Conservation (phyloP, 106 monocot genomes). For the Platanthera zijinensis region DNA sequence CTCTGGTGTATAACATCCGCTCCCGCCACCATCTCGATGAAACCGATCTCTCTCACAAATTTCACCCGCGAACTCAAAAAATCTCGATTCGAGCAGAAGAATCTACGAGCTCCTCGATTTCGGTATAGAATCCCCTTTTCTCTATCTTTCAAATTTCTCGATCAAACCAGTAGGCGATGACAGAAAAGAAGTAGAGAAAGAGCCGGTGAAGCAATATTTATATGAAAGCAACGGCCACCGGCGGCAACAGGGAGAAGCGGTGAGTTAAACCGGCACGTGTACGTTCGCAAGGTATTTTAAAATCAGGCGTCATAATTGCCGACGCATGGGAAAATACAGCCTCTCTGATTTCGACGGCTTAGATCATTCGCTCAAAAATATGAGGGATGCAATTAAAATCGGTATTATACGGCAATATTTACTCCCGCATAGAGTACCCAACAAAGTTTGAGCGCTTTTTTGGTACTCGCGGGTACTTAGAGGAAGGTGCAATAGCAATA, state of each 20-base stretch:
- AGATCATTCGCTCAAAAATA: too few relatives aligned
- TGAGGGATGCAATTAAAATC: too few relatives aligned
- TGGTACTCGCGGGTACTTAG: too few relatives aligned
- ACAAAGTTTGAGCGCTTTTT: too few relatives aligned
- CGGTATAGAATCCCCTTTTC: not conserved
- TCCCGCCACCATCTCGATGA: conserved; percentile 48
- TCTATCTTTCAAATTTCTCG: not conserved
- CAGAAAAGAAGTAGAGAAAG: not conserved
- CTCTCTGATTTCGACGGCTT: too few relatives aligned
- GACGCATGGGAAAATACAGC: not conserved
- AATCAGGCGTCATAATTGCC: not conserved
- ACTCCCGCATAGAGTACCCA: too few relatives aligned
- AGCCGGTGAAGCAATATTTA: not conserved
- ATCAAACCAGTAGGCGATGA: not conserved
- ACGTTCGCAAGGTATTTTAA: not conserved
- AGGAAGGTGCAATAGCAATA: too few relatives aligned
- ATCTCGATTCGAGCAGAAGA: not conserved
- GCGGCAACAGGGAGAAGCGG: not conserved
- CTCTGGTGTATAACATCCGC: conserved; percentile 50
- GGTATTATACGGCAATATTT: too few relatives aligned
- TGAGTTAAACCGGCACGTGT: not conserved
- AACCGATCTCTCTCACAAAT: not conserved
- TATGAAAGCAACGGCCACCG: not conserved
- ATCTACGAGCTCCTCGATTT: not conserved
- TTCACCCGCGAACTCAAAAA: not conserved